Evolutionary conservation across 495 filamentous ascomycete genomes (phyloP).

Genomic region (Penicillium malachiteum): DNA sequence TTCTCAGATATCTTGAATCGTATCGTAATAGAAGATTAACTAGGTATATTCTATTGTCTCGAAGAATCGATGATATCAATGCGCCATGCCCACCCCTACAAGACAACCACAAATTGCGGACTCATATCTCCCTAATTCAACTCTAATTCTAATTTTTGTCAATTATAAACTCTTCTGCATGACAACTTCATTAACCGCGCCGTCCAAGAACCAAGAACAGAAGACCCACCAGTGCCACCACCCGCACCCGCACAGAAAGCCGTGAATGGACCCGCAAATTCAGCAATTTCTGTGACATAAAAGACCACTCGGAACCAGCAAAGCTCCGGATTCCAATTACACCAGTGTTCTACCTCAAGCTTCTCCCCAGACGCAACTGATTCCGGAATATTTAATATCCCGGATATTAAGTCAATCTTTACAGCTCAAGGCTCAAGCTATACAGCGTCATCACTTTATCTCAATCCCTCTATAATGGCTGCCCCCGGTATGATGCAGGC

Average conservation of each 20-base stretch:
- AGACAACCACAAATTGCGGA: no score
- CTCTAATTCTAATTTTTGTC: not conserved
- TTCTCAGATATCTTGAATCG: not conserved
- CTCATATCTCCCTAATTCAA: not conserved
- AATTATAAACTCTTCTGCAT: not conserved
- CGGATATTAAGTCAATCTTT: not conserved
- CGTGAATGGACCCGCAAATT: slow-evolving; percentile 11
- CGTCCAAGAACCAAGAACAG: not conserved
- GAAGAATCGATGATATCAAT: no score
- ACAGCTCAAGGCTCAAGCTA: no score
- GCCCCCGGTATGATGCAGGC: slow-evolving; percentile 43
- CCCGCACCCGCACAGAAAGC: slow-evolving; percentile 11
- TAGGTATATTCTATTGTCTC: no score
- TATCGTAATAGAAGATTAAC: no score
- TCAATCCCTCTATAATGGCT: slow-evolving; percentile 5
- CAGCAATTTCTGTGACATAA: not conserved
- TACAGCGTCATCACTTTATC: not conserved
- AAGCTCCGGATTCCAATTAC: not conserved
- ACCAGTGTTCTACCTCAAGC: not conserved
- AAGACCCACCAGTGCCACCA: slow-evolving; percentile 14
- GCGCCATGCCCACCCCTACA: no score
- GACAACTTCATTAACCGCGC: not conserved
- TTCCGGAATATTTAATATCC: not conserved
- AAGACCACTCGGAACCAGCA: not conserved
- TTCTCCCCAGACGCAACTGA: not conserved